These are phyloP conservation scores for Vitis amurensis DNA, from an alignment of 164 flowering plant species.

Conservation along the genomic window DNA sequence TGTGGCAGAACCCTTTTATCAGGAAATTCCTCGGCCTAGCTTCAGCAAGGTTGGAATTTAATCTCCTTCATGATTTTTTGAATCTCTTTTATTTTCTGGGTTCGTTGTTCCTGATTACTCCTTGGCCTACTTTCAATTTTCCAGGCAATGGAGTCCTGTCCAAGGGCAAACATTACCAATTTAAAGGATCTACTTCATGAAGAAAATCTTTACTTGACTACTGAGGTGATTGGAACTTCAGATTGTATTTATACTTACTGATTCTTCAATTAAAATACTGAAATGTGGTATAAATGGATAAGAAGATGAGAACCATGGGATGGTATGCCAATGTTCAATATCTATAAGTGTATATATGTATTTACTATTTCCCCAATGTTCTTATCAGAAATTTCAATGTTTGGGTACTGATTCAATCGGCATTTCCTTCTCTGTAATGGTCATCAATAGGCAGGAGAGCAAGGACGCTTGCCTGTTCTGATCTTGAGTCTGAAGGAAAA, in stretches of 20 bases:
- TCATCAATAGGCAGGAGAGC: slow-evolving; percentile 67
- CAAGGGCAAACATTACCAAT: slow-evolving; percentile 48
- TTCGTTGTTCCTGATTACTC: background rate
- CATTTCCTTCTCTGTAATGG: background rate
- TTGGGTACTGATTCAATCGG: background rate
- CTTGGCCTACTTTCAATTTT: background rate
- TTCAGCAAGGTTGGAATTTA: slow-evolving; percentile 48
- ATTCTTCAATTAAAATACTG: background rate
- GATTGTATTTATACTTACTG: background rate
- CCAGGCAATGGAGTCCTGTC: slow-evolving; percentile 89
- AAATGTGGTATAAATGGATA: no score
- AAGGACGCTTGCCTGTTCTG: slow-evolving; percentile 84
- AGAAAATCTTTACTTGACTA: slow-evolving; percentile 79
- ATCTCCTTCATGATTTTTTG: background rate
- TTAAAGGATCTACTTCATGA: slow-evolving; percentile 58
- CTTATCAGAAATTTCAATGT: background rate
- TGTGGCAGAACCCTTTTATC: slow-evolving; percentile 58
- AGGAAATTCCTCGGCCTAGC: slow-evolving; percentile 47
- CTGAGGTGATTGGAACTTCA: slow-evolving; percentile 60
- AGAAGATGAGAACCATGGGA: no score
- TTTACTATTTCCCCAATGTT: background rate
- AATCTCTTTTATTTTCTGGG: background rate
- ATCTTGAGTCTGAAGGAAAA: slow-evolving; percentile 69
- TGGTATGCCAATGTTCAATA: no score
- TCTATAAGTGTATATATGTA: no score